Base-by-base conservation (phyloP, 2,329 filamentous ascomycete species). In the Phoma sp. region DNA sequence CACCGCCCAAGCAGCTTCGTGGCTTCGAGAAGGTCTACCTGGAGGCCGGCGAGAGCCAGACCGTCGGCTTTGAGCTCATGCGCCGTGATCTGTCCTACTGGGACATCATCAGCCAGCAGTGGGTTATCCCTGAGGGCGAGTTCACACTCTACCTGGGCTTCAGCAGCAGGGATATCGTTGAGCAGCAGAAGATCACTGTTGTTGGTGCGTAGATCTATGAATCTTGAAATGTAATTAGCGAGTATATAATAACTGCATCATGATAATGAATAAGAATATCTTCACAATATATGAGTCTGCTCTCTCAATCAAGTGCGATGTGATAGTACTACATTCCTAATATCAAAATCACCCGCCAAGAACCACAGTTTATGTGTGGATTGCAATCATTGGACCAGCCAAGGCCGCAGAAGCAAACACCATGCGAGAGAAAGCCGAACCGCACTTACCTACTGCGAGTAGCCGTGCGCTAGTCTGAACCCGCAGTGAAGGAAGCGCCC, bases 21-120 rank as follows among this genome's bases (percentile, higher is more conserved):
- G 72, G 72, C 17, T 86, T 86, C 60, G 78, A 82, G n/a, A 85
- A 85, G 74, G 67, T 82, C 1, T 67, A 70, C 24, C 71, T 86
- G 1, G 64, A 71, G n/a, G 61, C 75, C 0, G 91, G 91, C 19
- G 76, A 85, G 74, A 85, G 82, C 43, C 80, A 80, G n/a, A 84
- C 81, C 3, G 95, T 95, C 76, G 80, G 74, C 0, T 87, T 85
- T 1, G 82, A 86, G 27, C 75, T 97, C 46, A 91, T 87, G 21
- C 83, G 93, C 32, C 85, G 91, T 51, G 93, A 97, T 70, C 64
- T 97, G 57, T 92, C 89, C 74, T 95, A 91, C 78, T 97, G 93
- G 93, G 90, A 96, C 63, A 78, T 85, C 1, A 80, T 72, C 0
- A 73, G 77, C 19, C 92, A 96, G 81, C 87, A 96, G 78, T 97